Base-by-base conservation (phyloP, 176 grass and related monocot genomes). In the Aegilops bicornis region DNA sequence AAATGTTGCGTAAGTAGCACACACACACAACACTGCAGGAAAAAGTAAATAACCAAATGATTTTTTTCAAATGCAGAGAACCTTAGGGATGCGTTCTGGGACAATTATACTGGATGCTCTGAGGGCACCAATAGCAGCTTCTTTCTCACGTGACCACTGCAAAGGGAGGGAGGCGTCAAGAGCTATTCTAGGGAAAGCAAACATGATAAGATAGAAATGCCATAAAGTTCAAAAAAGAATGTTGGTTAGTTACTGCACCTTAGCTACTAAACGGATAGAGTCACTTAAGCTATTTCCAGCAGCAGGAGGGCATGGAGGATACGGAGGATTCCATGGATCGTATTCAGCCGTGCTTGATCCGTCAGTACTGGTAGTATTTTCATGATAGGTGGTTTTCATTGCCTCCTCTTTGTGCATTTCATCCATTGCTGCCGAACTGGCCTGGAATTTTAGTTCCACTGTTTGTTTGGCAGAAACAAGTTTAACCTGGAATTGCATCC, bases 101-200 rank as follows among this genome's bases (percentile, higher is more conserved):
- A 75, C 17, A 13, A 75, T 75, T 75, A 75, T 75, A 16, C 72
- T 75, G 42, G 72, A 75, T 75, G 72, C 72, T 75, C 72, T 75
- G 42, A 29, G 7, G 23, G 24, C 42, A 48, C 42, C 72, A 75
- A 75, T 14, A 17, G n/a, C 72, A 75, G 72, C 42, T 16, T 75
- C 7, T 75, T 29, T 75, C n/a, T 75, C 72, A 17, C 16, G 40
- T 25, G 6, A 8, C 72, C 72, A 75, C 24, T 75, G 72, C 25
- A 75, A 75, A 8, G 14, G 7, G 72, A 75, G 42, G 72, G 72
- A 8, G 23, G 22, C 4, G 20, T 73, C 20, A 42, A 73, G 69
- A 40, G 69, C 35, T 23, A 71, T 39, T 2, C 8, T 22, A n/a
- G 20, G 19, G 68, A 40, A 71, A 71, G 68, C 4, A 70, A 70